phyloP scores from a whole-genome alignment of 306 rosid genomes.

The Lagenaria siceraria region DNA sequence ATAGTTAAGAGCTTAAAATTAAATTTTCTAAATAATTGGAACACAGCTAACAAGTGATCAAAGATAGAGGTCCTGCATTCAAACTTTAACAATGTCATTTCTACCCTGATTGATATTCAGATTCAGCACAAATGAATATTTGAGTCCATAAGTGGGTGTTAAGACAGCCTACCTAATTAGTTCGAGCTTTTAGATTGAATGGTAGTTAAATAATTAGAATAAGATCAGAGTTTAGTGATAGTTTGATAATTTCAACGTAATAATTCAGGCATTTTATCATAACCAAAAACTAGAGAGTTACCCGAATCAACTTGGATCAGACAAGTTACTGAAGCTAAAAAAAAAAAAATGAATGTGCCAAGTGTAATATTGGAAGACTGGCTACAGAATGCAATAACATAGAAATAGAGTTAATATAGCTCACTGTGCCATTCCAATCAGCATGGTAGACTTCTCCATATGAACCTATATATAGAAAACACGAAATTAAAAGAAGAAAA shows the following conservation, averaged over 20 bases:
- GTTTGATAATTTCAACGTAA: not conserved
- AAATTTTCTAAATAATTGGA: not conserved
- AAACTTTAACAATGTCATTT: not conserved
- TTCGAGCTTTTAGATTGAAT: not conserved
- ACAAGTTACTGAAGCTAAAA: not conserved
- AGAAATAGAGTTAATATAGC: constrained; percentile 24
- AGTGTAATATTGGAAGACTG: not conserved
- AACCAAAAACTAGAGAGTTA: not conserved
- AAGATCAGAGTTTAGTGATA: not conserved
- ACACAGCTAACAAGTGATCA: not conserved
- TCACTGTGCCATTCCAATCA: constrained; percentile 97
- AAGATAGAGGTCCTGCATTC: not conserved
- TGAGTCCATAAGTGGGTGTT: not conserved
- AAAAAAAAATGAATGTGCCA: not conserved
- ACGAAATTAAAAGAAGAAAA: constrained; percentile 10
- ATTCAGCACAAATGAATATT: too few relatives aligned
- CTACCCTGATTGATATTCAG: too few relatives aligned
- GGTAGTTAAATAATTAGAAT: not conserved
- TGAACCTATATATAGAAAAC: constrained; percentile 52
- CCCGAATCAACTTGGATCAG: not conserved
- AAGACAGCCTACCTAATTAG: not conserved
- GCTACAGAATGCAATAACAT: not conserved
- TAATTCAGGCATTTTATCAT: not conserved
- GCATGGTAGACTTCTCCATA: constrained; percentile 98
- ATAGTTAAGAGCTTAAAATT: not conserved